These are phyloP conservation scores for Cerioporus squamosus DNA, from an alignment of 1,284 basidiomycete genomes.

Conservation along the genomic window DNA sequence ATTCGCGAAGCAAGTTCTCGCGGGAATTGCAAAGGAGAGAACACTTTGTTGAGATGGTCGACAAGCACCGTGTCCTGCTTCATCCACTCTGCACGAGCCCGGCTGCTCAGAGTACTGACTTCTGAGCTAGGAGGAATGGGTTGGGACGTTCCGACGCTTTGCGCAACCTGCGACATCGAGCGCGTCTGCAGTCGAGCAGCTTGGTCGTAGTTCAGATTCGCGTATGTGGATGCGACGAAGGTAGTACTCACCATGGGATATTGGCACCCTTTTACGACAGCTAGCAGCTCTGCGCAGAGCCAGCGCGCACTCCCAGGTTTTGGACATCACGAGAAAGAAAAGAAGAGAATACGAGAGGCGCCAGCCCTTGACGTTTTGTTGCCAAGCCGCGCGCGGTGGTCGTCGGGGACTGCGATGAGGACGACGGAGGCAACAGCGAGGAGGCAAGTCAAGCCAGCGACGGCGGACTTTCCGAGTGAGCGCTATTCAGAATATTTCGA, in stretches of 20 bases:
- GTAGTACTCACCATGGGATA: constrained; percentile 13
- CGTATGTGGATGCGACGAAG: neutral
- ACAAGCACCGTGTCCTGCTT: constrained; percentile 37
- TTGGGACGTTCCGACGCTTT: neutral
- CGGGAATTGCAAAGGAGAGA: constrained; percentile 70
- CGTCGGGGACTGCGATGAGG: constrained; percentile 4
- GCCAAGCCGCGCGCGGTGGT: neutral
- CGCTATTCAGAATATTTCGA: too few species aligned
- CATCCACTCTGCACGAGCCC: constrained; percentile 17
- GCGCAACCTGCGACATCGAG: constrained; percentile 5
- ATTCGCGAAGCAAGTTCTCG: constrained; percentile 69
- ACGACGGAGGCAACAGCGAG: constrained; percentile 6
- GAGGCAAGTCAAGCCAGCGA: constrained; percentile 2
- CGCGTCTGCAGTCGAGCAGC: constrained; percentile 4
- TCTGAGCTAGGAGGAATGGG: neutral
- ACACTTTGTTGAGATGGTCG: constrained; percentile 62
- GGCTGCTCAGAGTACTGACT: neutral
- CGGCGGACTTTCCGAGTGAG: neutral
- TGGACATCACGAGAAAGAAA: constrained; percentile 10
- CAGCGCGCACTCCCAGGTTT: constrained; percentile 23
- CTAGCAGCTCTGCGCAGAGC: constrained; percentile 20
- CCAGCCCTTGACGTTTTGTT: neutral
- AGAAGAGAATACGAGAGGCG: neutral
- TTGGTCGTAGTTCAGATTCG: neutral
- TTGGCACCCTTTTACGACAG: constrained; percentile 15